Conservation (phyloP, 2,329 filamentous ascomycete species). For the Xylariaceae sp. region DNA sequence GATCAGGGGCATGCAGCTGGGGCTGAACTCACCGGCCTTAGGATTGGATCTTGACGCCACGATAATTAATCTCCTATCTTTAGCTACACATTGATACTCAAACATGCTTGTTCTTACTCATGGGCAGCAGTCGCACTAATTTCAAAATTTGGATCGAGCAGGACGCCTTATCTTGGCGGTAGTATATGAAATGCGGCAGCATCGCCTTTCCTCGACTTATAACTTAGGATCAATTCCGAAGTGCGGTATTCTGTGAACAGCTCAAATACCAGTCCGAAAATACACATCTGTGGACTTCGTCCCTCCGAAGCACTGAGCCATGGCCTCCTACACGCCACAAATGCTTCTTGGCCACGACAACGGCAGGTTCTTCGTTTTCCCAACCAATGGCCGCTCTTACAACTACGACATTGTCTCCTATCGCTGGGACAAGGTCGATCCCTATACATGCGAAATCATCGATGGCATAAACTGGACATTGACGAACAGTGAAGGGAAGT, state of each 20-base stretch:
- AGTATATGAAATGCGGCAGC: not conserved
- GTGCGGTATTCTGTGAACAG: no score
- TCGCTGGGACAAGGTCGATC: constrained; percentile 8
- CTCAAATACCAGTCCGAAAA: no score
- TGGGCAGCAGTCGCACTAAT: not conserved
- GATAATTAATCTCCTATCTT: not conserved
- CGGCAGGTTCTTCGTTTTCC: constrained; percentile 20
- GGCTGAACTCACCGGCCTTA: constrained; percentile 10
- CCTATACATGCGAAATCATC: constrained; percentile 1
- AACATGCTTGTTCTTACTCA: not conserved
- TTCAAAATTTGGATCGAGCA: not conserved
- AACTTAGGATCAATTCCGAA: no score
- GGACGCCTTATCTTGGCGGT: not conserved
- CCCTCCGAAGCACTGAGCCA: no score
- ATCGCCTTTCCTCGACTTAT: no score
- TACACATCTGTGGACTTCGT: no score
- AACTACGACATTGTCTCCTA: constrained; percentile 26
- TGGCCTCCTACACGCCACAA: constrained; percentile 9
- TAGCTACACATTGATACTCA: not conserved
- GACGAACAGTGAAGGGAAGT: constrained; percentile 11
- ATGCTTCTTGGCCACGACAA: constrained; percentile 15
- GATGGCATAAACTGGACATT: constrained; percentile 16
- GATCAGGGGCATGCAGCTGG: constrained; percentile 4
- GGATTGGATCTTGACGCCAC: constrained; percentile 8
- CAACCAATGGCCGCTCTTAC: constrained; percentile 2